phyloP scores from a whole-genome alignment of 1,284 basidiomycete genomes.

The Pterulicium gracile region DNA sequence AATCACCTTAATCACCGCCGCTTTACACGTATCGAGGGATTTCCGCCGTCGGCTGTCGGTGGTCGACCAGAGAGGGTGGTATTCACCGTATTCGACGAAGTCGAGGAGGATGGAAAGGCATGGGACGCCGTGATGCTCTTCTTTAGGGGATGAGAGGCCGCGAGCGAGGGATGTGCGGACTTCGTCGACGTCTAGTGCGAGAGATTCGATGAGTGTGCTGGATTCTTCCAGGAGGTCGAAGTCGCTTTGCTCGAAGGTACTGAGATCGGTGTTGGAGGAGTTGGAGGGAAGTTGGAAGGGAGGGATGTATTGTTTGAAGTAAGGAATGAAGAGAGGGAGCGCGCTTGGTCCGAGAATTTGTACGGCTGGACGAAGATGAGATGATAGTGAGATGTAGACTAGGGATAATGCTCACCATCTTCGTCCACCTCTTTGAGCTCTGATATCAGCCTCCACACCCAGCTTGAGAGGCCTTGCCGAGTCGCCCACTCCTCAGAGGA shows the following conservation, averaged over 20 bases:
- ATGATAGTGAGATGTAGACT: constrained; percentile 1
- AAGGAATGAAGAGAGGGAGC: constrained; percentile 49
- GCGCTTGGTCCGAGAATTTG: constrained; percentile 49
- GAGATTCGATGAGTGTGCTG: constrained; percentile 64
- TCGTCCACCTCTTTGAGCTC: constrained; percentile 55
- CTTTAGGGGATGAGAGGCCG: constrained; percentile 45
- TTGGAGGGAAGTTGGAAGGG: constrained; percentile 30
- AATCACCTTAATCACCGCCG: constrained; percentile 71
- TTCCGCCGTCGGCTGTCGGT: constrained; percentile 52
- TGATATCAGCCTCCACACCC: constrained; percentile 67
- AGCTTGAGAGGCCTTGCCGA: constrained; percentile 53
- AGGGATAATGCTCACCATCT: constrained; percentile 31
- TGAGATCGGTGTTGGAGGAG: constrained; percentile 26
- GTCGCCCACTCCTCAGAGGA: constrained; percentile 41
- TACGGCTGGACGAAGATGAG: constrained; percentile 24
- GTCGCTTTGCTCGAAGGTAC: constrained; percentile 51
- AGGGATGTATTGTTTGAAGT: constrained; percentile 18
- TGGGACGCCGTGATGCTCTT: constrained; percentile 44
- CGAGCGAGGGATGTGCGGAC: constrained; percentile 61
- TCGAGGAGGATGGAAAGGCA: constrained; percentile 54
- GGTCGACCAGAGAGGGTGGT: constrained; percentile 54
- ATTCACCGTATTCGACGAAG: constrained; percentile 62
- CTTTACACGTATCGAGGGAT: constrained; percentile 73
- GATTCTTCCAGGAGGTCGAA: constrained; percentile 63
- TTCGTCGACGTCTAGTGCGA: constrained; percentile 65